phyloP scores from a whole-genome alignment of 192 early-diverging fungal genomes.

The Backusella mclennaniae region DNA sequence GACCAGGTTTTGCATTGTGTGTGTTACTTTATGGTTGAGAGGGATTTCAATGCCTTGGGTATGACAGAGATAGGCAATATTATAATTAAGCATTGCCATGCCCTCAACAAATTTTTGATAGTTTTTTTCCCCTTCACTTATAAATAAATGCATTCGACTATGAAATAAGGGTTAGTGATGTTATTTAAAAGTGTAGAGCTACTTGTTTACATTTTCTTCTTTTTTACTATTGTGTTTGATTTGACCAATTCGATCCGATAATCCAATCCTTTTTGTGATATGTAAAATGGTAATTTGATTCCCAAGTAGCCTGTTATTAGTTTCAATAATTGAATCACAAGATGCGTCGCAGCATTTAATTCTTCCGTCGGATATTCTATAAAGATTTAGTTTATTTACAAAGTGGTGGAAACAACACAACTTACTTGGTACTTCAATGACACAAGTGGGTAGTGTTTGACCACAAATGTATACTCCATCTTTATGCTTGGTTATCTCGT shows the following conservation, averaged over 20 bases:
- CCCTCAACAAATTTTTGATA: slow-evolving; percentile 40
- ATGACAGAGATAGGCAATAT: slow-evolving; percentile 58
- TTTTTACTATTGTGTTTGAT: not conserved
- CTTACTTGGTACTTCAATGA: slow-evolving; percentile 34
- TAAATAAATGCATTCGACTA: slow-evolving; percentile 46
- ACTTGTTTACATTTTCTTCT: slow-evolving; percentile 3
- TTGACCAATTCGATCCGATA: not conserved
- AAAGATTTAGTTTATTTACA: not conserved
- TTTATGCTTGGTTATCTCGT: slow-evolving; percentile 42
- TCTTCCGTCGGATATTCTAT: slow-evolving; percentile 39
- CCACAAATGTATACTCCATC: slow-evolving; percentile 22
- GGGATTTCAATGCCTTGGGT: slow-evolving; percentile 55
- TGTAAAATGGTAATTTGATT: slow-evolving; percentile 48
- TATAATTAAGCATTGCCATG: slow-evolving; percentile 54
- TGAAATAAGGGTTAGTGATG: slow-evolving; percentile 4
- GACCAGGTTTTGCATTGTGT: slow-evolving; percentile 50
- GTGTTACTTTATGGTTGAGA: slow-evolving; percentile 38
- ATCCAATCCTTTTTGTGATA: slow-evolving; percentile 16
- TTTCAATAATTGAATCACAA: slow-evolving; percentile 49
- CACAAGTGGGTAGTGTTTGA: slow-evolving; percentile 19
- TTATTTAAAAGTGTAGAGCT: slow-evolving; percentile 17
- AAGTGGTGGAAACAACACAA: not conserved
- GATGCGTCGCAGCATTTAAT: slow-evolving; percentile 52
- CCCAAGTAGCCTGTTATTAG: slow-evolving; percentile 52
- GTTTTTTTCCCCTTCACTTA: slow-evolving; percentile 41